Conservation (phyloP, 139 green algal species). For the Micractinium sp. region DNA sequence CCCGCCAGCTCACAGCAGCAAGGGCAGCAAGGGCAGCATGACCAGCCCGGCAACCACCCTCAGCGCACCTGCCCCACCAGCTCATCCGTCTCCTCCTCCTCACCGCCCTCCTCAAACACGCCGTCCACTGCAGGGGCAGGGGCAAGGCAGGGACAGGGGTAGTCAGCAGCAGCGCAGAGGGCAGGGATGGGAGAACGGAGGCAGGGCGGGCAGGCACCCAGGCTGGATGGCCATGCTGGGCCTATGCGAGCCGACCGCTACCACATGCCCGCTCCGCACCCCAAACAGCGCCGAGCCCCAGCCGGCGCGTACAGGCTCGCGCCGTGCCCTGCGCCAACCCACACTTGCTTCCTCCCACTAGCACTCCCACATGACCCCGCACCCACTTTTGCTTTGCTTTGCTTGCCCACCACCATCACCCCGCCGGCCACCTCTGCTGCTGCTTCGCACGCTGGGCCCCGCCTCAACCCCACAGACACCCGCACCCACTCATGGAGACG, state of each 20-base stretch:
- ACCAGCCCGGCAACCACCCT: too few relatives aligned
- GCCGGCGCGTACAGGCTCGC: not conserved
- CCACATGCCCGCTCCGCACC: not conserved
- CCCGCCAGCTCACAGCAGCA: not conserved
- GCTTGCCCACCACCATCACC: too few relatives aligned
- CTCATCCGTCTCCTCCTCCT: constrained; percentile 97
- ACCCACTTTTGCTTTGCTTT: too few relatives aligned
- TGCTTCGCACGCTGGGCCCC: too few relatives aligned
- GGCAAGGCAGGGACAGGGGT: not conserved
- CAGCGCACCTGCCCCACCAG: constrained; percentile 77
- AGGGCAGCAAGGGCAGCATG: too few relatives aligned
- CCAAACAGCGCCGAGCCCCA: too few relatives aligned
- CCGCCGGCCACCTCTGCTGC: too few relatives aligned
- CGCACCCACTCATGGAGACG: too few relatives aligned
- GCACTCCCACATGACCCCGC: too few relatives aligned
- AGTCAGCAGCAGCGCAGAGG: too few relatives aligned
- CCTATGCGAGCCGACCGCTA: not conserved
- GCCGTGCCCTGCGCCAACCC: not conserved
- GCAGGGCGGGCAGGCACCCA: not conserved
- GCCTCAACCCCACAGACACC: too few relatives aligned
- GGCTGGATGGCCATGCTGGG: not conserved
- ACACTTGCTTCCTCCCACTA: too few relatives aligned
- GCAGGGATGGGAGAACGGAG: not conserved
- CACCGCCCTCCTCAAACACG: constrained; percentile 88
- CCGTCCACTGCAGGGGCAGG: constrained; percentile 88